Base-by-base conservation (phyloP, 352 stramenopile genomes). In the Pythium utonaiense region DNA sequence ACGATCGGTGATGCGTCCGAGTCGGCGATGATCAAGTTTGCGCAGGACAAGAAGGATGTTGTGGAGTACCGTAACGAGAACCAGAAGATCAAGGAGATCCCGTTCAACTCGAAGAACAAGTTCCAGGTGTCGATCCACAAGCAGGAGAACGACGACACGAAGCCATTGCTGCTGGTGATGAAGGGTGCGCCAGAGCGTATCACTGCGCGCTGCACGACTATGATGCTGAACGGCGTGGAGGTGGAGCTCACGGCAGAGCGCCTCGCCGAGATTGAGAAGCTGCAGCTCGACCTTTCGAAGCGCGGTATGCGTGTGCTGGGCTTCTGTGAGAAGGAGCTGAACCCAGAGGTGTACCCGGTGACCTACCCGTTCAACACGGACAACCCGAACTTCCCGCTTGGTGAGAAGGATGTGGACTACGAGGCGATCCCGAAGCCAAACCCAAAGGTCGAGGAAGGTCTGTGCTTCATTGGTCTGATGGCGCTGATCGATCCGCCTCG, bases 161-260 rank as follows among this genome's bases (percentile, higher is more conserved):
- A 60, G 30, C 53, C 66, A 14, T 16, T 67, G 6, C 30, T 73
- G 14, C 17, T 76, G 10, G 62, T 95, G 45, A 90, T 97, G 66
- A 98, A 98, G 75, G 93, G 93, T 62, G 93, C 90, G 7, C 92
- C 91, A 19, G 91, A 97, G 66, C 75, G 80, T 22, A 91, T 98
- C 65, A 63, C 97, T 25, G 58, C 72, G 22, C 63, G 86, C 28
- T 98, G 93, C 70, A 76, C 67, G 19, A 75, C 78, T 14, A 68
- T 85, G 34, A 66, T 94, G 64, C 30, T 82, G 24, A 81, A 94
- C 50, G 83, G 75, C 51, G 69, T 77, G 31, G 61, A 77, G 27
- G 51, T 82, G 38, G 45, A 57, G 16, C 55, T 92, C 24, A 79
- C 67, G 17, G 21, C 61, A 9, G 66, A 64, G 44, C 70, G 69